These are phyloP conservation scores for Vanrija sp. DNA, from an alignment of 1,284 basidiomycete species.

Conservation along the genomic window DNA sequence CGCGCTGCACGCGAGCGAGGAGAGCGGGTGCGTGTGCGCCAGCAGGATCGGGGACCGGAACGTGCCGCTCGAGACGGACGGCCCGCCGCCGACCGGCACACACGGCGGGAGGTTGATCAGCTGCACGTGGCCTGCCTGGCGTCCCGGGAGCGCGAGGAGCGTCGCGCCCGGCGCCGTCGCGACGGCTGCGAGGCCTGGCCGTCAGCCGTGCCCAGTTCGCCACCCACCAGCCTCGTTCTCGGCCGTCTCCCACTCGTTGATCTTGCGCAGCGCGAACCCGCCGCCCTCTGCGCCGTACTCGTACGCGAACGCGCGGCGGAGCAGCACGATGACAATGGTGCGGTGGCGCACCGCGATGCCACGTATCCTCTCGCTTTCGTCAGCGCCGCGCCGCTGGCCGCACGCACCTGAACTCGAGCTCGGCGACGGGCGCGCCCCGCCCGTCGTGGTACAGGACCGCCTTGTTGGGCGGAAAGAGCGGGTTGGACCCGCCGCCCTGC, in stretches of 20 bases:
- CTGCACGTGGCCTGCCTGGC: conserved; percentile 86
- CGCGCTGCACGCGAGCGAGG: conserved; percentile 69
- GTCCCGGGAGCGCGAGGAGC: conserved; percentile 78
- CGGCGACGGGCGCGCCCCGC: conserved; percentile 68
- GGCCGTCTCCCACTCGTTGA: conserved; percentile 82
- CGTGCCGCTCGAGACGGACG: conserved; percentile 12
- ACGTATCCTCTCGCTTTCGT: conserved; percentile 66
- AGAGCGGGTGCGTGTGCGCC: conserved; percentile 76
- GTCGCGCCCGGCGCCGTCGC: conserved; percentile 73
- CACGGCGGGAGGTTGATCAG: conserved; percentile 80
- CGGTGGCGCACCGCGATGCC: conserved; percentile 74
- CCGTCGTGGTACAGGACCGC: conserved; percentile 85
- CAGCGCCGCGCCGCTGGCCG: too few relatives aligned
- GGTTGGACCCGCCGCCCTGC: conserved; percentile 81
- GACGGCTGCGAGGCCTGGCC: conserved; percentile 73
- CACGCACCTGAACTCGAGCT: conserved; percentile 70
- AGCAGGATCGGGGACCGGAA: conserved; percentile 65
- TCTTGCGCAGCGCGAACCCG: conserved; percentile 53
- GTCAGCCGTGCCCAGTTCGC: neutral
- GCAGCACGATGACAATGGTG: conserved; percentile 77
- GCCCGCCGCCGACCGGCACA: conserved; percentile 20
- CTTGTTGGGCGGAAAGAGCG: conserved; percentile 92
- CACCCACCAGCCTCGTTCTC: conserved; percentile 74
- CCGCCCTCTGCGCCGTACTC: conserved; percentile 56
- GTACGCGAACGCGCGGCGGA: conserved; percentile 73